Evolutionary conservation across 768 basidiomycete genomes (phyloP).

Genomic region (Termitomyces sp.): DNA sequence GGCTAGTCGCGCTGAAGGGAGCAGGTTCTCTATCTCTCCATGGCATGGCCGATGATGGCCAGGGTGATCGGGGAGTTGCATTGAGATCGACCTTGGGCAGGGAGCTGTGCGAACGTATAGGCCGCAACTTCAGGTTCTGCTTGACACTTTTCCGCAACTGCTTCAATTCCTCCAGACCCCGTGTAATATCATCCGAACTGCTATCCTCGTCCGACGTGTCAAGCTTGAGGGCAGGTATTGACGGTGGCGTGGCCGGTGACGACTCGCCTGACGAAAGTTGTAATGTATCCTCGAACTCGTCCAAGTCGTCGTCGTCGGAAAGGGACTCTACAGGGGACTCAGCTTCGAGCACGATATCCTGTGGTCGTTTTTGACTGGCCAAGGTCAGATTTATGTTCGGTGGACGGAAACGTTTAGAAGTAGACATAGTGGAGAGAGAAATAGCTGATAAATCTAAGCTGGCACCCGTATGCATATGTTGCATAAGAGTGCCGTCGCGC

Average conservation of each 20-base stretch:
- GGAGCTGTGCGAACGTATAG: constrained; percentile 61
- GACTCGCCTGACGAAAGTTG: constrained; percentile 41
- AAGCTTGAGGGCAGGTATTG: constrained; percentile 31
- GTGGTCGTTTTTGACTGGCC: constrained; percentile 31
- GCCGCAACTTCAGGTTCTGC: constrained; percentile 75
- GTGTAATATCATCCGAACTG: constrained; percentile 60
- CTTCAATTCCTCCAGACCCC: constrained; percentile 67
- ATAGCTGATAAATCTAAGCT: constrained; percentile 10
- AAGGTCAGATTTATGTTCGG: constrained; percentile 49
- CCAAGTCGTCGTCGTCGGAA: constrained; percentile 29
- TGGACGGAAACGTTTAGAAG: constrained; percentile 45
- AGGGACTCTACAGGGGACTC: constrained; percentile 34
- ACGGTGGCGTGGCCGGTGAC: constrained; percentile 30
- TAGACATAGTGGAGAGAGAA: constrained; percentile 19
- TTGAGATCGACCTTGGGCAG: constrained; percentile 45
- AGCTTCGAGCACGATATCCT: constrained; percentile 35
- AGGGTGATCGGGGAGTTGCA: constrained; percentile 27
- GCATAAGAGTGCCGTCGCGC: not conserved
- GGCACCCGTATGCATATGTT: constrained; percentile 4
- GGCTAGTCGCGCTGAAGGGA: constrained; percentile 41
- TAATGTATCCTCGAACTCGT: constrained; percentile 38
- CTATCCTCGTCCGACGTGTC: constrained; percentile 35
- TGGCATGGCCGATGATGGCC: constrained; percentile 19
- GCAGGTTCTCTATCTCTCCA: constrained; percentile 27
- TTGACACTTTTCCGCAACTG: constrained; percentile 69